Conservation (phyloP, 75 land plant species). For the Pinus albicaulis region DNA sequence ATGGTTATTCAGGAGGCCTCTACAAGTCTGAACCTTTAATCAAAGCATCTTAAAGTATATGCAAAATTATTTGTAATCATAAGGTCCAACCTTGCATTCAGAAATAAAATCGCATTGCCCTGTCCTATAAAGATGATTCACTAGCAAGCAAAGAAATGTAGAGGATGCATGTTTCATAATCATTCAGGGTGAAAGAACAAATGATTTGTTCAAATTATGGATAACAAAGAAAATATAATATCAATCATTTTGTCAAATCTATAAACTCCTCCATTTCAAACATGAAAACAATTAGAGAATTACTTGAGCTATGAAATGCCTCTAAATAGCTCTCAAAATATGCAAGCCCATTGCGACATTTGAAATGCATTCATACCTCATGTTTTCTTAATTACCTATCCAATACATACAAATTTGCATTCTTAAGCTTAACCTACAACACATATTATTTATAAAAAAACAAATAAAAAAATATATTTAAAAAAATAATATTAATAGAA, state of each 20-base stretch:
- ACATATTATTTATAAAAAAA: too few relatives aligned
- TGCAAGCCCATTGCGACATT: neutral
- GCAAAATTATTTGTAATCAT: neutral
- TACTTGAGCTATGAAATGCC: neutral
- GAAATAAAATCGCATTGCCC: neutral
- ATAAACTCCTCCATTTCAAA: neutral
- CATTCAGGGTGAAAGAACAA: neutral
- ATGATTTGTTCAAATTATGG: neutral
- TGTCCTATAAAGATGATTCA: neutral
- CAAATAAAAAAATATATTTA: too few relatives aligned
- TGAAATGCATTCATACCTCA: conserved; percentile 3
- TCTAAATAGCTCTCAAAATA: neutral
- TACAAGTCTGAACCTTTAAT: neutral
- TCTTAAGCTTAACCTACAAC: neutral
- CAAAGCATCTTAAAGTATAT: neutral
- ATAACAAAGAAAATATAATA: neutral
- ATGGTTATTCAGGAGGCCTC: neutral
- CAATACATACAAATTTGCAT: neutral
- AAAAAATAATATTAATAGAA: too few relatives aligned
- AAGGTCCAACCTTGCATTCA: neutral
- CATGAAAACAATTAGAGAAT: neutral
- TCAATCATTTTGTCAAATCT: neutral
- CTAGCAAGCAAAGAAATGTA: neutral
- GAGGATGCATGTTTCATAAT: neutral
- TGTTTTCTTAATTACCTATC: neutral